Percentiles rank a stretch among this genome's conserved stretches.
These are phyloP conservation scores for Fragaria iinumae DNA, from an alignment of 306 rosid species.

Conservation along the genomic window DNA sequence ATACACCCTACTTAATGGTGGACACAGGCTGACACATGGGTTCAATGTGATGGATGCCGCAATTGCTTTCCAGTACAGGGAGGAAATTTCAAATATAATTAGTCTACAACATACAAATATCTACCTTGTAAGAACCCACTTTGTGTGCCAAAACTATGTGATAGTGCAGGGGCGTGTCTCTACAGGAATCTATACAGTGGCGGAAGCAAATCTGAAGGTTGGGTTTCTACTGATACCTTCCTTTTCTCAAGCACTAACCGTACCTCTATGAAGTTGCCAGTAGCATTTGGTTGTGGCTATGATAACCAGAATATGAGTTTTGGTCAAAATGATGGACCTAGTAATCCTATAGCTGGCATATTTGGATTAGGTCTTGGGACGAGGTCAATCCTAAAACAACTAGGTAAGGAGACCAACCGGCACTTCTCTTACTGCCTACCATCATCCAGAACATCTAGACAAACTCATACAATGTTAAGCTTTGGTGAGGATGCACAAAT, in stretches of 20 bases:
- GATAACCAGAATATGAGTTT: neutral
- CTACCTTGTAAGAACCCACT: neutral
- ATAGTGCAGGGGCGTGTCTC: neutral
- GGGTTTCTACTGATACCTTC: constrained; percentile 1
- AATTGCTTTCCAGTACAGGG: neutral
- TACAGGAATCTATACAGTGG: neutral
- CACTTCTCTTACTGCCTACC: constrained; percentile 7
- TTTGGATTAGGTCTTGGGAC: neutral
- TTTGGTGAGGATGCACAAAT: neutral
- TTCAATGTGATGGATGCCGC: constrained; percentile 2
- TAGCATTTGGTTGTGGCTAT: neutral
- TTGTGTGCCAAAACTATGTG: neutral
- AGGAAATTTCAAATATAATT: neutral
- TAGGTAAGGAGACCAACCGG: neutral
- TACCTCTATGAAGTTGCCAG: neutral
- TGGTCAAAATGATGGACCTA: neutral
- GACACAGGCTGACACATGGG: constrained; percentile 4
- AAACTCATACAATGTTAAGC: neutral
- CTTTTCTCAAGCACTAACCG: neutral
- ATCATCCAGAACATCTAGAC: no score
- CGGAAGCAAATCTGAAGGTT: neutral
- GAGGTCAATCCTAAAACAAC: constrained; percentile 3
- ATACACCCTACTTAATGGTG: neutral
- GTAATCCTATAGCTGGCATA: neutral
- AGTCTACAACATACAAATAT: neutral